Evolutionary conservation across 1,284 basidiomycete species (phyloP).

Genomic region (Leccinum fallax): DNA sequence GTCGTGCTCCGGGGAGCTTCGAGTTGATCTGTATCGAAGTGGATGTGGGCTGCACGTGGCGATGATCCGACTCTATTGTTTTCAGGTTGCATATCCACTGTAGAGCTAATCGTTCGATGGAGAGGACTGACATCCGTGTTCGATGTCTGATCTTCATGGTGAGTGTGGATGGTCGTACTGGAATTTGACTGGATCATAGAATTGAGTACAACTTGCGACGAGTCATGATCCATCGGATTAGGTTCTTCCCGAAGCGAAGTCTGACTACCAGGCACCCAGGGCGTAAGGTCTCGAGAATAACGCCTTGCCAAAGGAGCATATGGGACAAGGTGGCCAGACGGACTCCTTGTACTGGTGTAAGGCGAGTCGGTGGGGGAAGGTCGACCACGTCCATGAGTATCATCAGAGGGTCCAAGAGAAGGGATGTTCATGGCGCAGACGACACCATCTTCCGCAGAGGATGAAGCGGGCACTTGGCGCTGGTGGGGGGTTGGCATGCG

Average conservation of each 20-base stretch:
- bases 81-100: not conserved
- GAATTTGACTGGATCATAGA: slow-evolving; percentile 8
- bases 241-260: slow-evolving; percentile 24
- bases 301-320: slow-evolving; percentile 17
- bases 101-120: not conserved
- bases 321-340: slow-evolving; percentile 29
- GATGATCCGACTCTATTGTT: not conserved
- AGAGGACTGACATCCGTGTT: not conserved
- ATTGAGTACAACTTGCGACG: not conserved
- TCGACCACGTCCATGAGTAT: not conserved
- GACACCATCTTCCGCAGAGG: not conserved
- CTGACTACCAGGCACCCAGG: slow-evolving; percentile 16
- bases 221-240: not conserved
- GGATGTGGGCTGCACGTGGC: not conserved
- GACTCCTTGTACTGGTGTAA: slow-evolving; percentile 23
- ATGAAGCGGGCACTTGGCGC: not conserved
- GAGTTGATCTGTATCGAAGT: not conserved
- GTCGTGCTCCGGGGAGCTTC: slow-evolving; percentile 10
- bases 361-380: slow-evolving; percentile 22
- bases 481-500: not conserved
- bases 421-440: slow-evolving; percentile 26
- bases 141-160: not conserved
- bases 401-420: not conserved
- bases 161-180: not conserved
- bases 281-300: slow-evolving; percentile 8